phyloP scores from a whole-genome alignment of 495 filamentous ascomycete species.

The Apiosordaria backusii region DNA sequence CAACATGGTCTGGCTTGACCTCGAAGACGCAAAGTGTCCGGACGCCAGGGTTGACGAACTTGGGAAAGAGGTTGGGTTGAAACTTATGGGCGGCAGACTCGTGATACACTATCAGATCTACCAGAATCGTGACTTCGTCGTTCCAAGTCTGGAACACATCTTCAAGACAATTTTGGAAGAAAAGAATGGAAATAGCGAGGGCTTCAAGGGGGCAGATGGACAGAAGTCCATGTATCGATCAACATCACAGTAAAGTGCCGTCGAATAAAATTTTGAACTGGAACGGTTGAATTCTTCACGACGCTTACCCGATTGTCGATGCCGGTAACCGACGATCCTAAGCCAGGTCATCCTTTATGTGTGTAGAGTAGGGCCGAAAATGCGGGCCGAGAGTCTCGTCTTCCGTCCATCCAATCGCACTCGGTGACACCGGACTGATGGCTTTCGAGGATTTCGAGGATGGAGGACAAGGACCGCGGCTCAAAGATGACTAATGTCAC shows the following conservation, averaged over 20 bases:
- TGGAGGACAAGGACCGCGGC: neutral
- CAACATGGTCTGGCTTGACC: slow-evolving; percentile 92
- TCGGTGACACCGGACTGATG: neutral
- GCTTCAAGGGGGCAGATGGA: slow-evolving; percentile 1
- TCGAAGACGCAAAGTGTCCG: slow-evolving; percentile 51
- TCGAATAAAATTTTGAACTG: neutral
- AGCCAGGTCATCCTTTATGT: neutral
- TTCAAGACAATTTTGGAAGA: slow-evolving; percentile 42
- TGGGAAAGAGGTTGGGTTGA: slow-evolving; percentile 53
- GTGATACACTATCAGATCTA: slow-evolving; percentile 66
- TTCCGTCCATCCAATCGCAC: neutral
- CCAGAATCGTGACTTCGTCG: slow-evolving; percentile 43
- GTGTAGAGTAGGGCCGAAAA: slow-evolving; percentile 14
- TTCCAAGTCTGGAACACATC: slow-evolving; percentile 46
- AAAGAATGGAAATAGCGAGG: slow-evolving; percentile 13
- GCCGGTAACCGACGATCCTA: neutral
- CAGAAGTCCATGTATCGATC: slow-evolving; percentile 27
- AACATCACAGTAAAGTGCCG: slow-evolving; percentile 7
- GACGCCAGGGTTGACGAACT: slow-evolving; percentile 45
- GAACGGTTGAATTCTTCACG: neutral
- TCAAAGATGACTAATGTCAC: neutral
- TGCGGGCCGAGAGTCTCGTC: slow-evolving; percentile 3
- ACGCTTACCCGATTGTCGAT: neutral
- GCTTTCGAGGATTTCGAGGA: neutral
- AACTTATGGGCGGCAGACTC: slow-evolving; percentile 49